Evolutionary conservation across 805 yeast genomes (phyloP), one percentile per base, ranked within the genome.

Genomic region (Saturnispora zaruensis): DNA sequence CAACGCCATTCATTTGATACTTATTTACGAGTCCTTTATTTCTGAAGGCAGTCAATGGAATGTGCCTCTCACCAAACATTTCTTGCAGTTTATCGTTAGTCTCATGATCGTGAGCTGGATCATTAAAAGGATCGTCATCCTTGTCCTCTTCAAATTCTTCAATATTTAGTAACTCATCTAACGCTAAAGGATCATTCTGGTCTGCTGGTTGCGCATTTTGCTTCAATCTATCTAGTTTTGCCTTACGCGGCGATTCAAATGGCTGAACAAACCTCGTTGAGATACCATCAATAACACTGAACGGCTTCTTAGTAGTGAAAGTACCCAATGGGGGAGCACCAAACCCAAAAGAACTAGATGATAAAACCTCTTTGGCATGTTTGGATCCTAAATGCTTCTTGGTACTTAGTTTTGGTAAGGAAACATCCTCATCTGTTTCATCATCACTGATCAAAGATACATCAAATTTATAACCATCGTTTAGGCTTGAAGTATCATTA

Each of bases 281-380:
- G 28, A 87, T 75, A 5, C 99, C 99, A 64, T 91, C 98, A 60
- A 91, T 91, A 51, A 91, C 88, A 21, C 96, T 95, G 65, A 86
- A 88, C 1, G 96, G 96, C 59, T 87, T 82, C 28, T 41, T 53
- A 5, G 95, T 83, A 33, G 84, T 81, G 95, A 97, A 91, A 2
- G 96, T 84, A 0, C 97, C 98, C 51, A 91, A 71, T 25, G 87
- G 78, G 2, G 99, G 99, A 4, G 98, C 97, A 48, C 95, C 71
- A 54, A 88, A 80, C 48, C 90, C 88, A 23, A 87, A 84, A 5
- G 84, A 81, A 46, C 89, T 84, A 1, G 95, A 83, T 5, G 95
- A 83, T n/a, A 91, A 77, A 5, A 91, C 87, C 65, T 91, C 98
- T 55, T 91, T 89, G n/a, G 82, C 84, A n/a, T 87, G 83, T 57